Evolutionary conservation across 2,329 filamentous ascomycete species (phyloP), one percentile per base, ranked within the genome.

Genomic region (Diaporthe vexans): DNA sequence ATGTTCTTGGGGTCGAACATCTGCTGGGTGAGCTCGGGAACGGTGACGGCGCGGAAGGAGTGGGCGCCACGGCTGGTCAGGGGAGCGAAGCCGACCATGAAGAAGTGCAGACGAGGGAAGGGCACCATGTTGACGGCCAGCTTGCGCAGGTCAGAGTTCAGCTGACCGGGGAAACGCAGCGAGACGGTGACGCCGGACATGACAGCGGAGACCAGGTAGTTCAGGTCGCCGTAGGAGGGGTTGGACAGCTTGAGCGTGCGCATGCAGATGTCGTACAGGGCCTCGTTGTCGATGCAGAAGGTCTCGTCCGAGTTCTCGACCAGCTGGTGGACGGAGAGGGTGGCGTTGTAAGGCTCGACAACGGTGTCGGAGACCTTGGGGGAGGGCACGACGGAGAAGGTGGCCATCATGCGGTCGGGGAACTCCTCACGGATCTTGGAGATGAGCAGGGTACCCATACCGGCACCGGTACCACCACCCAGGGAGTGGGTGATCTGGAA

Each of bases 1-100:
- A 99, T 99, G 93, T 99, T 99, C 95, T 98, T 99, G 83, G 97
- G 96, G 90, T 99, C 97, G 91, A 97, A 99, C 95, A 99, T 98
- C 88, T 99, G 97, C 91, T 99, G 97, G 82, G 97, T 98, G 86
- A 99, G 92, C 91, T 99, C 97, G 74, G 97, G 96, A 77, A 99
- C 97, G 83, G 93, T 95, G 86, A 98, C 94, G 79, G 97, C 96
- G 84, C 97, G 97, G 96, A 98, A 99, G 81, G 94, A 95, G 91
- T 97, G 87, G 79, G 96, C 94, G 81, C 88, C 88, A 78, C 88
- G 88, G 87, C 95, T 97, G 86, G 97, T 99, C 83, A 99, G 92
- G 84, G 97, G 97, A 87, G 97, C 96, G 86, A 99, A 99, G 86
- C 97, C 97, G 85, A 99, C 97, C 97, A 99, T 99, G 93, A 99